Evolutionary conservation across 164 flowering plant species (phyloP).

Genomic region (Cinnamomum micranthum): DNA sequence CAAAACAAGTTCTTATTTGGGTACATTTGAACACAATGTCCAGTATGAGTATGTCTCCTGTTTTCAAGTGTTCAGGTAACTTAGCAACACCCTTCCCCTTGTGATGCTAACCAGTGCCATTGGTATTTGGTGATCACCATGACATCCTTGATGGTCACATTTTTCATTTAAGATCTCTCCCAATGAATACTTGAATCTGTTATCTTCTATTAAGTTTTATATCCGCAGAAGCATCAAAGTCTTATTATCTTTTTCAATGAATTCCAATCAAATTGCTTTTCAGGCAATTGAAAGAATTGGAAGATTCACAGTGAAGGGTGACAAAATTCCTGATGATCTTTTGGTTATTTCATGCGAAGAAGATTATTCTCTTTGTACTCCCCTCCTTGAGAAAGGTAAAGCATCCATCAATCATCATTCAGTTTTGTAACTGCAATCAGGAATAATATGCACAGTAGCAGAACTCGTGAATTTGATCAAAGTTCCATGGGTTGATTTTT

Average conservation of each 20-base stretch:
- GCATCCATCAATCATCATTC: neutral
- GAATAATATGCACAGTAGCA: neutral
- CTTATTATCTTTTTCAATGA: neutral
- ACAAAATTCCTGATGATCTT: conserved; percentile 46
- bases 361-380: conserved; percentile 57
- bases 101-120: too few relatives aligned
- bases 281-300: conserved; percentile 76
- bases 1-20: too few relatives aligned
- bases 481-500: conserved; percentile 14
- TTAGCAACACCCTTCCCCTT: neutral
- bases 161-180: neutral
- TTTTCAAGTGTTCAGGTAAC: neutral
- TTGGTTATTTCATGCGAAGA: conserved; percentile 82
- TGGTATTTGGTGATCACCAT: too few relatives aligned
- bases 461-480: neutral
- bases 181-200: neutral
- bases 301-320: conserved; percentile 49
- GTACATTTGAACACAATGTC: neutral
- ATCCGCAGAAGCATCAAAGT: neutral
- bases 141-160: too few relatives aligned
- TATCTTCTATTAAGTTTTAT: neutral
- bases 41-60: neutral
- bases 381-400: conserved; percentile 73
- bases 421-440: neutral
- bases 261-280: neutral